Percentiles rank a stretch among this genome's conserved stretches.
phyloP scores from a whole-genome alignment of 2,329 filamentous ascomycete genomes.

The Cordyceps tenuipes region DNA sequence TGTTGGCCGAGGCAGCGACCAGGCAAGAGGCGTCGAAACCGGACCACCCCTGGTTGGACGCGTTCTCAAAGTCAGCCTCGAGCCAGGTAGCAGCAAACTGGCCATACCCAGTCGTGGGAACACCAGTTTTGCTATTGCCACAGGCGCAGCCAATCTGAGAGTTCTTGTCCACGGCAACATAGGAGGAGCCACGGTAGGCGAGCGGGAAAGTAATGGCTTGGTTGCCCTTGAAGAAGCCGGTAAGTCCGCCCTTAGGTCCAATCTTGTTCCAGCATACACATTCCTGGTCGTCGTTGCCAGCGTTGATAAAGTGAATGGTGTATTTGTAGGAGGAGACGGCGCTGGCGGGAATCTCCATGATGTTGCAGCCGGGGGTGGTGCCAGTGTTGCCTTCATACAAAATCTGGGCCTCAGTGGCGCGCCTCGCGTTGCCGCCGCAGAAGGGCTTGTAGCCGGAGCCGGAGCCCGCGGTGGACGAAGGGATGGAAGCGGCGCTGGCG shows the following conservation, averaged over 20 bases:
- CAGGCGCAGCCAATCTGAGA: slow-evolving; percentile 42
- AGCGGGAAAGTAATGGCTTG: slow-evolving; percentile 35
- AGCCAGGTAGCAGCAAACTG: slow-evolving; percentile 38
- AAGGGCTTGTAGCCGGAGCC: slow-evolving; percentile 22
- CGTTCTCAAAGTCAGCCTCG: slow-evolving; percentile 41
- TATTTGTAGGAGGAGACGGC: slow-evolving; percentile 36
- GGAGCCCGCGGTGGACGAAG: slow-evolving; percentile 12
- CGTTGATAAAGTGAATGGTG: slow-evolving; percentile 33
- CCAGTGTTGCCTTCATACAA: slow-evolving; percentile 39
- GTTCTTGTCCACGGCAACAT: slow-evolving; percentile 37
- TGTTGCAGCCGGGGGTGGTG: slow-evolving; percentile 43
- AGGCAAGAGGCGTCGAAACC: slow-evolving; percentile 44
- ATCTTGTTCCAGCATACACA: slow-evolving; percentile 48
- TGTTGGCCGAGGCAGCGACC: slow-evolving; percentile 28
- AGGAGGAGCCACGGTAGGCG: slow-evolving; percentile 26
- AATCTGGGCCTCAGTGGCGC: slow-evolving; percentile 38
- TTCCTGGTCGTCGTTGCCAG: slow-evolving; percentile 24
- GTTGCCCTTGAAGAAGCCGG: slow-evolving; percentile 40
- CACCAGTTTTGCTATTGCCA: slow-evolving; percentile 21
- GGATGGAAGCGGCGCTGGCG: slow-evolving; percentile 2
- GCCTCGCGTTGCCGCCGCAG: slow-evolving; percentile 32
- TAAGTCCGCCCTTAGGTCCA: slow-evolving; percentile 32
- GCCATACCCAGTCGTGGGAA: slow-evolving; percentile 30
- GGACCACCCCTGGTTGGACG: slow-evolving; percentile 38
- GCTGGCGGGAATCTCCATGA: slow-evolving; percentile 33